These are phyloP conservation scores for Venturia aucupariae DNA, from an alignment of 2,329 filamentous ascomycete species.

Conservation along the genomic window DNA sequence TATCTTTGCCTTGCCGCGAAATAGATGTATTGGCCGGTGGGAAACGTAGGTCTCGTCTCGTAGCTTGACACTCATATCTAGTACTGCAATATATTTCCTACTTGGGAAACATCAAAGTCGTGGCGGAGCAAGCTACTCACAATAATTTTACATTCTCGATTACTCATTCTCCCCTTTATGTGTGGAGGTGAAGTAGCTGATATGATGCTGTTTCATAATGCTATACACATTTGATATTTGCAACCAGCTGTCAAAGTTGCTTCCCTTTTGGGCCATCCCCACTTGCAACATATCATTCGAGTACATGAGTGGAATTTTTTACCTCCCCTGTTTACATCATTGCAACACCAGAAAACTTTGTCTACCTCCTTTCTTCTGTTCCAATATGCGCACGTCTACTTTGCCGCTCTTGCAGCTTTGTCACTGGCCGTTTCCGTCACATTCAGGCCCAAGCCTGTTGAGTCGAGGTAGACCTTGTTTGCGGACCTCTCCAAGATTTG, in stretches of 20 bases:
- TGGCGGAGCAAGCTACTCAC: too few relatives aligned
- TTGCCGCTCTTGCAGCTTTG: conserved; percentile 24
- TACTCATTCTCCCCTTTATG: too few relatives aligned
- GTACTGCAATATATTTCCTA: too few relatives aligned
- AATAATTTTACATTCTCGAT: too few relatives aligned
- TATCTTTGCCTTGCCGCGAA: not conserved
- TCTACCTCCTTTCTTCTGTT: not conserved
- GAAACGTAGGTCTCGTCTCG: not conserved
- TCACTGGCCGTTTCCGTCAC: conserved; percentile 45
- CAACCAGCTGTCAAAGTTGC: not conserved
- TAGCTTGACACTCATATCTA: not conserved
- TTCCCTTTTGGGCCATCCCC: not conserved
- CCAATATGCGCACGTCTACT: not conserved
- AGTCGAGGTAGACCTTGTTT: conserved; percentile 92
- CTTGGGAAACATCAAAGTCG: too few relatives aligned
- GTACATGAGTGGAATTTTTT: conserved; percentile 15
- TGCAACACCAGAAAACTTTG: not conserved
- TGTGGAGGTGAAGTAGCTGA: too few relatives aligned
- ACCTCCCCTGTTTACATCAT: not conserved
- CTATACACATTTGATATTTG: not conserved
- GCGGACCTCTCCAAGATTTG: conserved; percentile 75
- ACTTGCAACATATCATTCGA: not conserved
- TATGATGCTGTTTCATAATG: not conserved
- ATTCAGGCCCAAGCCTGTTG: conserved; percentile 84
- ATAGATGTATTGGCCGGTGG: too few relatives aligned